Base-by-base conservation (phyloP, 345 rosid species). In the Nasturtium officinale region DNA sequence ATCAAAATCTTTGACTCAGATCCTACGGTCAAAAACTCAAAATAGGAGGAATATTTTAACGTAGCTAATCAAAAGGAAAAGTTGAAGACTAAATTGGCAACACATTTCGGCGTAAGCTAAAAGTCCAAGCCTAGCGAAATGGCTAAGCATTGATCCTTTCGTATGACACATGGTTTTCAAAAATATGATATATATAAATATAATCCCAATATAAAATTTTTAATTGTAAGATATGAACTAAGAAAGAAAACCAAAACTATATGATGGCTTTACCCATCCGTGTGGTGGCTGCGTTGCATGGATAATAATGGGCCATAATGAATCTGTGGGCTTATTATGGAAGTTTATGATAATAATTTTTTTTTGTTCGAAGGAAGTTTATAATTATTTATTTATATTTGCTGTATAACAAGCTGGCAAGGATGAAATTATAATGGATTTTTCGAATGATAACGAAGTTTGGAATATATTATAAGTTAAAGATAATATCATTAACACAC, bases 271-370 rank as follows among this genome's bases (percentile, higher is more conserved):
- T 32, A 61, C 33, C 63, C 74, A 68, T 60, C 69, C 69, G 79
- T 75, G 58, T 53, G 79, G 70, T 74, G 61, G 61, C 67, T 74
- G 73, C 47, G 29, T 54, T 67, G 73, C 74, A 51, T 69, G 59
- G 69, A 62, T 32, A 54, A 68, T 54, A 61, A 45, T 68, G 70
- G 74, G 75, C 74, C 68, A 75, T 59, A 63, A 67, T 47, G 61
- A 60, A 67, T 59, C 66, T 75, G 74, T 53, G 78, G 78, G 78
- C 63, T 30, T 51, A 51, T 67, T 61, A 60, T 60, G 37, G 8
- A 63, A 55, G 25, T 66, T 17, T 56, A 16, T 46, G 16, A 29
- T 43, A n/a, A n/a, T n/a, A n/a, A n/a, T n/a, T n/a, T n/a, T n/a
- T n/a, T n/a, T n/a, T n/a, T n/a, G n/a, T n/a, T n/a, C n/a, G n/a